These are phyloP conservation scores for Kodamaea sp. DNA, from an alignment of 1,139 yeast species.

Conservation along the genomic window DNA sequence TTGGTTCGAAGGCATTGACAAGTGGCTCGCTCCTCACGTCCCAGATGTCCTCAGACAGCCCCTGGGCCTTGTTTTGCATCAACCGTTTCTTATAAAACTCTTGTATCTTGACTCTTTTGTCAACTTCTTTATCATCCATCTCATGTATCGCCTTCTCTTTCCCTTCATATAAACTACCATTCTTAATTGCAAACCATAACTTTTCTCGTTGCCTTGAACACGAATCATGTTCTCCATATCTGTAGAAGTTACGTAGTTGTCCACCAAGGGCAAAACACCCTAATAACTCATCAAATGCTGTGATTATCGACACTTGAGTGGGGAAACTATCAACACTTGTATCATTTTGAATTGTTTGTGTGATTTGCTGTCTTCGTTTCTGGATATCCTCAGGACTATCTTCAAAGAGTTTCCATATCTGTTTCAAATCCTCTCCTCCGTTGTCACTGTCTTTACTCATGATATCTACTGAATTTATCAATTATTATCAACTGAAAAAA, in stretches of 20 bases:
- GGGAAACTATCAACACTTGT: slow-evolving; percentile 32
- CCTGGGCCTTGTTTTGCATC: slow-evolving; percentile 57
- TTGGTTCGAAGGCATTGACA: slow-evolving; percentile 9
- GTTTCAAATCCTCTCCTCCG: slow-evolving; percentile 28
- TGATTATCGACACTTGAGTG: slow-evolving; percentile 42
- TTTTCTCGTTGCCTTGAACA: slow-evolving; percentile 71
- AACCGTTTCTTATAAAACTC: slow-evolving; percentile 64
- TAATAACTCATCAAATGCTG: slow-evolving; percentile 82
- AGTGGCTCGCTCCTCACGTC: slow-evolving; percentile 41
- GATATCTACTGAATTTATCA: too few species aligned
- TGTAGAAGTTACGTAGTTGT: slow-evolving; percentile 73
- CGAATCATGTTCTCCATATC: slow-evolving; percentile 72
- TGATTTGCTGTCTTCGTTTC: slow-evolving; percentile 29
- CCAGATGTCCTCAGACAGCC: slow-evolving; percentile 86
- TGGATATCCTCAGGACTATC: slow-evolving; percentile 34
- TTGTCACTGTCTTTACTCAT: not conserved
- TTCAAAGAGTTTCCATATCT: slow-evolving; percentile 34
- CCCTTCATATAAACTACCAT: slow-evolving; percentile 35
- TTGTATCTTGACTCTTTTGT: slow-evolving; percentile 54
- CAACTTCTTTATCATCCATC: slow-evolving; percentile 45
- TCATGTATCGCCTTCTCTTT: slow-evolving; percentile 29
- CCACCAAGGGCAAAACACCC: slow-evolving; percentile 90
- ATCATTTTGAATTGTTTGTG: slow-evolving; percentile 27
- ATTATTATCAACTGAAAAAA: too few species aligned
- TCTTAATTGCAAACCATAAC: slow-evolving; percentile 73